Percentiles rank a stretch among this genome's conserved stretches.
These are phyloP conservation scores for Colletotrichum graminicola DNA, from an alignment of 2,329 filamentous ascomycete genomes.

Conservation along the genomic window DNA sequence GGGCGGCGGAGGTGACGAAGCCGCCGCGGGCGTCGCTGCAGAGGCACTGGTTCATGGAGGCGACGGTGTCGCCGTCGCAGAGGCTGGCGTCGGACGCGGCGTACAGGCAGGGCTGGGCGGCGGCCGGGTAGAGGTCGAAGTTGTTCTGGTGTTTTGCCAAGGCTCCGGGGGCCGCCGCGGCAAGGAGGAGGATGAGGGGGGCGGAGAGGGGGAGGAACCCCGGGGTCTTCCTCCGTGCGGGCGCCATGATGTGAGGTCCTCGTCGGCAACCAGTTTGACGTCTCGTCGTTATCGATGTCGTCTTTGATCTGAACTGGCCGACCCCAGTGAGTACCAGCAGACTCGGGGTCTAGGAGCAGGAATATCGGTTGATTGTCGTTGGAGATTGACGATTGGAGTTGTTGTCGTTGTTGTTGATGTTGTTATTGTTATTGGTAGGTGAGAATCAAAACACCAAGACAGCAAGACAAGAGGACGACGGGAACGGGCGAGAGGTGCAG, in stretches of 20 bases:
- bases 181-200: conserved; percentile 42
- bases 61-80: conserved; percentile 56
- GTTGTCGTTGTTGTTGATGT: neutral
- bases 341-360: neutral
- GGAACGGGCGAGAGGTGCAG: conserved; percentile 9
- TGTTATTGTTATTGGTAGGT: neutral
- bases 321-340: neutral
- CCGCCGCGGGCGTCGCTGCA: conserved; percentile 60
- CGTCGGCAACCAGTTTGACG: neutral
- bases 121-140: conserved; percentile 58
- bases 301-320: neutral
- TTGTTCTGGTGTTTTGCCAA: conserved; percentile 51
- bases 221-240: conserved; percentile 23
- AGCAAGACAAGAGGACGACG: neutral
- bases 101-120: conserved; percentile 59
- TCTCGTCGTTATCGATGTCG: neutral
- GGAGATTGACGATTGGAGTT: neutral
- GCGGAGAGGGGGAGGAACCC: conserved; percentile 45
- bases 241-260: conserved; percentile 20
- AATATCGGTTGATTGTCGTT: neutral
- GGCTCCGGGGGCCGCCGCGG: conserved; percentile 32
- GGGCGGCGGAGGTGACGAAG: conserved; percentile 62
- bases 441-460: neutral
- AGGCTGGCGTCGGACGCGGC: conserved; percentile 53
- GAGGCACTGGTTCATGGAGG: conserved; percentile 61